Evolutionary conservation across 139 green algal species (phyloP).

Genomic region (Coelastrella sp.): DNA sequence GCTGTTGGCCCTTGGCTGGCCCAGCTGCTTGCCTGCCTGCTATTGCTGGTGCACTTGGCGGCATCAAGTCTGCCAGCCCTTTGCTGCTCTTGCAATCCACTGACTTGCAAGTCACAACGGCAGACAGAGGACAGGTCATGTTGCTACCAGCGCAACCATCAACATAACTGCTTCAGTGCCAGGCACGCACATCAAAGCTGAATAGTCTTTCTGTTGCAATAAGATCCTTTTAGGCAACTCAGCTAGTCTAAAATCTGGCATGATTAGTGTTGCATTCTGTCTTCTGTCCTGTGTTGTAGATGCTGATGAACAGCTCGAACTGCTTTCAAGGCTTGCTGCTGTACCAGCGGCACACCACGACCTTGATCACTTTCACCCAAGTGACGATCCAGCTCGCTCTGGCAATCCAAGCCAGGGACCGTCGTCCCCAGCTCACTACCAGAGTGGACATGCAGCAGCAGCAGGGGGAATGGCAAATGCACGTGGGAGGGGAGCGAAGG

Average conservation of each 20-base stretch:
- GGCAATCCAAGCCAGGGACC: neutral
- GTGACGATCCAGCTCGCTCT: neutral
- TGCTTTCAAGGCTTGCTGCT: neutral
- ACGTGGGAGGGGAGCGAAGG: neutral
- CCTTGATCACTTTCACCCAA: neutral
- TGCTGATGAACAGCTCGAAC: neutral
- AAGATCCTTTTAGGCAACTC: neutral
- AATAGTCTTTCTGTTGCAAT: too few relatives aligned
- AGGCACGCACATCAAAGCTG: too few relatives aligned
- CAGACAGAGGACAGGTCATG: too few relatives aligned
- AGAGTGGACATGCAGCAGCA: neutral
- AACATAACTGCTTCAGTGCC: too few relatives aligned
- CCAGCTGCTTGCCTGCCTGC: too few relatives aligned
- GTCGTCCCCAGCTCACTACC: neutral
- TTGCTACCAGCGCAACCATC: too few relatives aligned
- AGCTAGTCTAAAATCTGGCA: neutral
- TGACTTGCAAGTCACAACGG: too few relatives aligned
- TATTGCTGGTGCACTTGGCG: too few relatives aligned
- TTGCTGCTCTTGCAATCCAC: too few relatives aligned
- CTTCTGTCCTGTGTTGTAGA: neutral
- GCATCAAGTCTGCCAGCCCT: too few relatives aligned
- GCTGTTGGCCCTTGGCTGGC: too few relatives aligned
- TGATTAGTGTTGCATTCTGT: neutral
- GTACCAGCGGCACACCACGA: neutral
- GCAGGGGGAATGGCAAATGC: neutral